Conservation (phyloP, 2,329 filamentous ascomycete species). For the Aspergillus neotritici region DNA sequence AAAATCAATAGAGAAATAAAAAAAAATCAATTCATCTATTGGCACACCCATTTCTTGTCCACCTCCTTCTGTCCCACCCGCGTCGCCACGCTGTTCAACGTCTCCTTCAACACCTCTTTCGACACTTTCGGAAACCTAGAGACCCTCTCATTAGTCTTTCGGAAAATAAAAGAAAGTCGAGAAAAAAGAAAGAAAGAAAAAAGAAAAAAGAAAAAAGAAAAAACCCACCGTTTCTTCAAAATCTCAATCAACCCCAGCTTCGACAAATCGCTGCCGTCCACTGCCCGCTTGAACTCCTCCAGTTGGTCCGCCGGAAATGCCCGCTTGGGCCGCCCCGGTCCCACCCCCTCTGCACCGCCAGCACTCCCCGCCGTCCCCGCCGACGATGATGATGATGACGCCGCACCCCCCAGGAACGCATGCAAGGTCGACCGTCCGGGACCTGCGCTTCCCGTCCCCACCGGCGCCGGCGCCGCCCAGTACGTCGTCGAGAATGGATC, state of each 20-base stretch:
- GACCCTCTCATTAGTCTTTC: conserved; percentile 4
- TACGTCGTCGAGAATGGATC: conserved; percentile 81
- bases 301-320: conserved; percentile 57
- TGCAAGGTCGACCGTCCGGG: conserved; percentile 17
- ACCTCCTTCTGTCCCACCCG: conserved; percentile 57
- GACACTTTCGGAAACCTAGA: conserved; percentile 62
- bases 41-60: conserved; percentile 61
- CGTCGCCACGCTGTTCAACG: conserved; percentile 60
- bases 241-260: conserved; percentile 71
- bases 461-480: conserved; percentile 51
- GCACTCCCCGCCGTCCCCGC: conserved; percentile 8
- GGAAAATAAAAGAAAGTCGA: neutral
- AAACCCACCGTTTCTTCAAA: conserved; percentile 59
- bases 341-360: conserved; percentile 11
- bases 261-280: conserved; percentile 65
- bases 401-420: conserved; percentile 18
- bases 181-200: no score
- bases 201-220: no score
- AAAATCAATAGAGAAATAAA: no score
- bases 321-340: conserved; percentile 27
- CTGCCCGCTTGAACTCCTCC: conserved; percentile 61
- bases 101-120: conserved; percentile 65
- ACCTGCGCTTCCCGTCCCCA: conserved; percentile 16
- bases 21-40: conserved; percentile 17
- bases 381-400: no score